phyloP scores from a whole-genome alignment of 2,329 filamentous ascomycete species.

The Aspergillus nomiae region DNA sequence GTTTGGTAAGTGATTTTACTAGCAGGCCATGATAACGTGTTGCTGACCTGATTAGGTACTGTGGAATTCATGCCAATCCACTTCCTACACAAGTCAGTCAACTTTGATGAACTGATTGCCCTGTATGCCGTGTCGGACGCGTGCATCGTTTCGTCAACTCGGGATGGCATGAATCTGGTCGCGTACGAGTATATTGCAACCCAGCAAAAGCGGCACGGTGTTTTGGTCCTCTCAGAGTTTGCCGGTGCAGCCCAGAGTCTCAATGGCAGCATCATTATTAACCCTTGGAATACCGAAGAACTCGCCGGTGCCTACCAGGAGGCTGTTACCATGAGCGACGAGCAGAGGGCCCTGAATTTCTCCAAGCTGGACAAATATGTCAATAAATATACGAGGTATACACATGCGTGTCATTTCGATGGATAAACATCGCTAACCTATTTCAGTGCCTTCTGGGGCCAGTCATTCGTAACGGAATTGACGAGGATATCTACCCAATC shows the following conservation, averaged over 20 bases:
- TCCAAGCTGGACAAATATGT: slow-evolving; percentile 92
- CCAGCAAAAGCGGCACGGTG: slow-evolving; percentile 85
- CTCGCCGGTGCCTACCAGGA: slow-evolving; percentile 91
- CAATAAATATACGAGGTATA: slow-evolving; percentile 87
- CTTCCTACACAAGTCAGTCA: slow-evolving; percentile 95
- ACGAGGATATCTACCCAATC: slow-evolving; percentile 55
- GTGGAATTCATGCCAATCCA: slow-evolving; percentile 99
- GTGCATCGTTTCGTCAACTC: slow-evolving; percentile 90
- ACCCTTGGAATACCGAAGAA: slow-evolving; percentile 98
- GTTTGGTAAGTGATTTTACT: slow-evolving; percentile 16
- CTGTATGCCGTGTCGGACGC: slow-evolving; percentile 91
- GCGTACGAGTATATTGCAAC: slow-evolving; percentile 98
- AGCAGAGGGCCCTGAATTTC: slow-evolving; percentile 84
- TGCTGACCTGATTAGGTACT: slow-evolving; percentile 59
- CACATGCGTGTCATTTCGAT: background rate
- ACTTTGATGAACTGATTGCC: slow-evolving; percentile 91
- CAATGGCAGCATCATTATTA: slow-evolving; percentile 91
- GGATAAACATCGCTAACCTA: slow-evolving; percentile 21
- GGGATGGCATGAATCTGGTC: slow-evolving; percentile 98
- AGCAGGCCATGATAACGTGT: background rate
- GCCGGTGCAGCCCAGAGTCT: slow-evolving; percentile 92
- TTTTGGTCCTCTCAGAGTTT: slow-evolving; percentile 95
- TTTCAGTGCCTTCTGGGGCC: slow-evolving; percentile 84
- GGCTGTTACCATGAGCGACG: slow-evolving; percentile 92
- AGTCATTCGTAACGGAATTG: slow-evolving; percentile 87